phyloP scores from a whole-genome alignment of 129 eudicot species.

The Ambrosia trifida region DNA sequence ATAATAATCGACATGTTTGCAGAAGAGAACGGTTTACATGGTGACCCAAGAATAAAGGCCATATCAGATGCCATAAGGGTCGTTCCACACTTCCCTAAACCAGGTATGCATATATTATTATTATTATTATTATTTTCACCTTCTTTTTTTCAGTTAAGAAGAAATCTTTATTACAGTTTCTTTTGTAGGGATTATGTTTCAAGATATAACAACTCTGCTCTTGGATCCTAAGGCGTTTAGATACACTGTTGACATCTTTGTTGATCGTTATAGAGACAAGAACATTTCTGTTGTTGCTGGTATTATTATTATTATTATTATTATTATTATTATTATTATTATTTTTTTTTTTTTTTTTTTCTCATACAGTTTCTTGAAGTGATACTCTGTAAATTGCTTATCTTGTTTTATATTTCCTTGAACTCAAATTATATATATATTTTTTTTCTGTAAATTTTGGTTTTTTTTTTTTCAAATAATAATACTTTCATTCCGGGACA shows the following conservation, averaged over 20 bases:
- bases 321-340: background rate
- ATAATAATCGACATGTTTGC: slow-evolving; percentile 54
- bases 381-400: slow-evolving; percentile 10
- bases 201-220: slow-evolving; percentile 89
- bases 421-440: background rate
- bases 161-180: background rate
- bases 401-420: background rate
- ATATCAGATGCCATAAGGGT: slow-evolving; percentile 81
- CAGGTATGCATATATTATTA: slow-evolving; percentile 52
- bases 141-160: slow-evolving; percentile 9
- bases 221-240: slow-evolving; percentile 83
- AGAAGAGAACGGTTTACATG: slow-evolving; percentile 72
- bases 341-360: background rate
- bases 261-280: slow-evolving; percentile 84
- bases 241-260: slow-evolving; percentile 84
- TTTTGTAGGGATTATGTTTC: slow-evolving; percentile 84
- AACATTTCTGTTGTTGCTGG: slow-evolving; percentile 94
- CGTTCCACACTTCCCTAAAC: slow-evolving; percentile 83
- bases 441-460: background rate
- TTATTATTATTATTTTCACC: background rate
- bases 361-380: slow-evolving; percentile 9
- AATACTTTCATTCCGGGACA: no score
- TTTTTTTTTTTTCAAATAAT: no score
- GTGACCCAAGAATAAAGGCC: slow-evolving; percentile 77
- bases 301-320: slow-evolving; percentile 19